Evolutionary conservation across 768 basidiomycete genomes (phyloP).

Genomic region (Dictyophora rubrovolvata): DNA sequence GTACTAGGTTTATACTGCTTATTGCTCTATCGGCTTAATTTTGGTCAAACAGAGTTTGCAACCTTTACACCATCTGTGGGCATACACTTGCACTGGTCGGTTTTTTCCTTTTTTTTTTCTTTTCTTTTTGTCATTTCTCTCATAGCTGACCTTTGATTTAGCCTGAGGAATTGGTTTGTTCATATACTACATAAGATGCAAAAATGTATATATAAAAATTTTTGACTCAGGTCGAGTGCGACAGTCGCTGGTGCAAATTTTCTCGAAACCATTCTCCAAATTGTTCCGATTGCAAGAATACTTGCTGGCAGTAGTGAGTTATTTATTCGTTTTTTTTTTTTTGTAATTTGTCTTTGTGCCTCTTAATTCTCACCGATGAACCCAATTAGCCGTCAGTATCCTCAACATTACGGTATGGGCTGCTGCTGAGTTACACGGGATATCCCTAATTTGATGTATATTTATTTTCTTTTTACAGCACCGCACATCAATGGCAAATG

Average conservation of each 20-base stretch:
- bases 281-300: slow-evolving; percentile 49
- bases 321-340: slow-evolving; percentile 8
- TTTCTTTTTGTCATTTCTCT: not conserved
- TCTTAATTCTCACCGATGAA: not conserved
- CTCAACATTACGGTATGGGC: slow-evolving; percentile 55
- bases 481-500: slow-evolving; percentile 27
- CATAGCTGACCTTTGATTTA: slow-evolving; percentile 19
- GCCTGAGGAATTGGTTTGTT: slow-evolving; percentile 51
- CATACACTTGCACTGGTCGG: slow-evolving; percentile 47
- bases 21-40: slow-evolving; percentile 14
- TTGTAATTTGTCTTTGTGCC: slow-evolving; percentile 4
- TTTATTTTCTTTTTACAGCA: slow-evolving; percentile 42
- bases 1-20: slow-evolving; percentile 14
- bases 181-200: slow-evolving; percentile 7
- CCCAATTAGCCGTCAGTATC: slow-evolving; percentile 53
- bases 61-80: slow-evolving; percentile 46
- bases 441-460: slow-evolving; percentile 12
- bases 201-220: slow-evolving; percentile 10
- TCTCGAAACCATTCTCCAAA: slow-evolving; percentile 50
- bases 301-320: slow-evolving; percentile 74
- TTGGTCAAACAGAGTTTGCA: slow-evolving; percentile 42
- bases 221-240: slow-evolving; percentile 49
- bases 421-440: slow-evolving; percentile 7
- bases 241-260: slow-evolving; percentile 58
- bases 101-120: not conserved